Evolutionary conservation across 805 yeast species (phyloP).

Genomic region (Sugiyamaella mastotermitis): DNA sequence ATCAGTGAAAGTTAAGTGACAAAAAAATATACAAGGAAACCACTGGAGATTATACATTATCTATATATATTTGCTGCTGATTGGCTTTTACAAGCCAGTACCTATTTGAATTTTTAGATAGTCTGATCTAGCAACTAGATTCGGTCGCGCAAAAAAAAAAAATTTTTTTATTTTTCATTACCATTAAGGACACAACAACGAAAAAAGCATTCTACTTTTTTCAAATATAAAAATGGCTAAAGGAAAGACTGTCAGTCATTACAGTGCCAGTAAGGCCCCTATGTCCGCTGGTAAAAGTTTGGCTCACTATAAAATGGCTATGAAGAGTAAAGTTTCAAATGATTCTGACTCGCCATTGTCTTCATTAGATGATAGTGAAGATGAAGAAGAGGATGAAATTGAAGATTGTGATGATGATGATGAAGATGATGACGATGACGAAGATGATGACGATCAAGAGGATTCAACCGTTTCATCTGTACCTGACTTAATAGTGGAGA

Average conservation of each 20-base stretch:
- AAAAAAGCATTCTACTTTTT: background rate
- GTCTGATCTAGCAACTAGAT: too few relatives aligned
- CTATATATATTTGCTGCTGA: too few relatives aligned
- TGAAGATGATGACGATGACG: slow-evolving; percentile 34
- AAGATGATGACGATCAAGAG: slow-evolving; percentile 21
- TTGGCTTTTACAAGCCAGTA: too few relatives aligned
- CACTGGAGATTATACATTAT: too few relatives aligned
- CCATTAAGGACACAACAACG: background rate
- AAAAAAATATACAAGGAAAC: too few relatives aligned
- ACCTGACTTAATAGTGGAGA: slow-evolving; percentile 11
- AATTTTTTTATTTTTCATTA: too few relatives aligned
- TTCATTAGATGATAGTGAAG: slow-evolving; percentile 10
- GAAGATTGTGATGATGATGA: slow-evolving; percentile 32
- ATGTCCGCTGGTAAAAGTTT: slow-evolving; percentile 14
- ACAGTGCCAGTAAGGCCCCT: slow-evolving; percentile 3
- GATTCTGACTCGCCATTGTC: slow-evolving; percentile 9
- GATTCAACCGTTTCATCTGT: slow-evolving; percentile 15
- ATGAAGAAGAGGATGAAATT: slow-evolving; percentile 33
- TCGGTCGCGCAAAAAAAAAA: too few relatives aligned
- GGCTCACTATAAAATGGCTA: slow-evolving; percentile 7
- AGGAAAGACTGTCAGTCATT: slow-evolving; percentile 6
- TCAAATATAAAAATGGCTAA: slow-evolving; percentile 3
- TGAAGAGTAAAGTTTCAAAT: background rate
- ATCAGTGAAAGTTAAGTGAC: too few relatives aligned
- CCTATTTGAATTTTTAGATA: too few relatives aligned